These are phyloP conservation scores for Pseudovirgaria hyperparasitica DNA, from an alignment of 2,329 filamentous ascomycete genomes.

Conservation along the genomic window DNA sequence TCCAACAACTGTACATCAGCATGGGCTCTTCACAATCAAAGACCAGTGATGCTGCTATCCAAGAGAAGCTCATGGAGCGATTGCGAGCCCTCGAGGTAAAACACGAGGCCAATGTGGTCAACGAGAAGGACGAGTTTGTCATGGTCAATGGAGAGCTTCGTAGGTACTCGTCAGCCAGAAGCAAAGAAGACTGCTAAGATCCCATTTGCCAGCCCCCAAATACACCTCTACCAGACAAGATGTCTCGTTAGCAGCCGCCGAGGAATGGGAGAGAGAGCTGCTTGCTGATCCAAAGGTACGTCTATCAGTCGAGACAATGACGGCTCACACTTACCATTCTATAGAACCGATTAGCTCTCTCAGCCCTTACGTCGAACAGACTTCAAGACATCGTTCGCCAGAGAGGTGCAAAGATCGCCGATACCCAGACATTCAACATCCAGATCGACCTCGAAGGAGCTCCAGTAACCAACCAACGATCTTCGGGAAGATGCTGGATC, in stretches of 20 bases:
- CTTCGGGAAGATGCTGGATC: conserved; percentile 78
- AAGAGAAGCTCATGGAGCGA: conserved; percentile 27
- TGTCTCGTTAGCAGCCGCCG: conserved; percentile 39
- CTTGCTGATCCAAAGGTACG: conserved; percentile 52
- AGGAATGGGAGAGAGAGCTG: conserved; percentile 48
- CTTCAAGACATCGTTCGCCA: conserved; percentile 54
- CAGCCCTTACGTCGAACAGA: conserved; percentile 56
- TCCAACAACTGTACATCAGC: too few relatives aligned
- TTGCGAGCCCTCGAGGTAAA: conserved; percentile 33
- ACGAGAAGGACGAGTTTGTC: conserved; percentile 41
- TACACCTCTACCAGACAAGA: conserved; percentile 14
- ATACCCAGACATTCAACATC: conserved; percentile 73
- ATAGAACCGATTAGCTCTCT: conserved; percentile 61
- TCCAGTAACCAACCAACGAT: conserved; percentile 74
- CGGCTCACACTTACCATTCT: conserved; percentile 2
- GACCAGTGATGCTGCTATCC: conserved; percentile 20
- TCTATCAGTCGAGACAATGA: not conserved
- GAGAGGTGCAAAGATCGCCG: conserved; percentile 47
- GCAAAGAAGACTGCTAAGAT: conserved; percentile 1
- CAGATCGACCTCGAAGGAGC: conserved; percentile 69
- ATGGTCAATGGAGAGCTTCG: conserved; percentile 36
- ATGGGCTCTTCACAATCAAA: conserved; percentile 24
- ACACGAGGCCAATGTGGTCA: conserved; percentile 22
- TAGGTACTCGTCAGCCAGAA: conserved; percentile 7
- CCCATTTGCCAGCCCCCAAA: conserved; percentile 11